A percentile compares a stretch with the other conserved stretches of the same genome.
These are phyloP conservation scores for Beauveria scarabaeidicola DNA, from an alignment of 2,329 filamentous ascomycete species.

Conservation along the genomic window DNA sequence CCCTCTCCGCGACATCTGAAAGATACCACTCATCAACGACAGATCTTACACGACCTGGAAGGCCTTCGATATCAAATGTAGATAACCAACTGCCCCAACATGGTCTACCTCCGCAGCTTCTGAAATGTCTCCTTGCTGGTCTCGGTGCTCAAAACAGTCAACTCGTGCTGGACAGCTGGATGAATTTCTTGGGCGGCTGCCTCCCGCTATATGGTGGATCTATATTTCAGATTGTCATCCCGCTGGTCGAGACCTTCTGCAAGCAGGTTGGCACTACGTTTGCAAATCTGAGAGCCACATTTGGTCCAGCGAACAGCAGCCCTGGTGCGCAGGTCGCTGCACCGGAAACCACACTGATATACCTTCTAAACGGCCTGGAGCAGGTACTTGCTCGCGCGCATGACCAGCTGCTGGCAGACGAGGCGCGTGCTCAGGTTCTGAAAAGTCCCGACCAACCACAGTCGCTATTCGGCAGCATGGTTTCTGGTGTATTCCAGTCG, in stretches of 20 bases:
- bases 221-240: constrained; percentile 85
- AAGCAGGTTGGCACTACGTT: constrained; percentile 68
- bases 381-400: constrained; percentile 83
- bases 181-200: constrained; percentile 73
- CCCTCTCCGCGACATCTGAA: constrained; percentile 38
- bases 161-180: constrained; percentile 82
- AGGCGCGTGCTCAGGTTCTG: constrained; percentile 55
- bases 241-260: constrained; percentile 84
- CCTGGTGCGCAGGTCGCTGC: constrained; percentile 19
- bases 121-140: constrained; percentile 76
- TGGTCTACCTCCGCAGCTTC: constrained; percentile 59
- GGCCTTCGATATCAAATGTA: constrained; percentile 28
- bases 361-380: constrained; percentile 87
- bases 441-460: constrained; percentile 79
- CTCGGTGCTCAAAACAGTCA: constrained; percentile 68
- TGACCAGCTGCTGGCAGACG: constrained; percentile 69
- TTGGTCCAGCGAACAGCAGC: constrained; percentile 30
- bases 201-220: constrained; percentile 75
- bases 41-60: constrained; percentile 33
- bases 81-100: constrained; percentile 19
- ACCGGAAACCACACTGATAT: constrained; percentile 67
- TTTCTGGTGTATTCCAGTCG: constrained; percentile 78
- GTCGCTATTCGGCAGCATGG: constrained; percentile 89
- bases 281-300: constrained; percentile 57
- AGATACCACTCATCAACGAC: constrained; percentile 33